These are phyloP conservation scores for Primulina huaijiensis DNA, from an alignment of 257 asterid genomes.

Conservation along the genomic window DNA sequence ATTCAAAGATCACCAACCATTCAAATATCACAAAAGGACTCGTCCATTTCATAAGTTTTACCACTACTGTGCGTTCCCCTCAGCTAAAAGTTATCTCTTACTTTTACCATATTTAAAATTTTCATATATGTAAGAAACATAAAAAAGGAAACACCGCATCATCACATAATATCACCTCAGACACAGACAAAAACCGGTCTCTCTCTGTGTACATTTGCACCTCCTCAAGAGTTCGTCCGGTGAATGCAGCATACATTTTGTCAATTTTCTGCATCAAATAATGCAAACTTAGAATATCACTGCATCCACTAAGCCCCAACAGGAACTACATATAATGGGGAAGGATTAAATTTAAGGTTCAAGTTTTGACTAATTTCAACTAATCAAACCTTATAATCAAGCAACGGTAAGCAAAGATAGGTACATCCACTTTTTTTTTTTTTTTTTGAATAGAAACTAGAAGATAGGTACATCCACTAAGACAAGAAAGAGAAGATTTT, in stretches of 20 bases:
- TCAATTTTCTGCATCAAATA: constrained; percentile 77
- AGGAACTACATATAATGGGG: background rate
- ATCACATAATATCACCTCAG: constrained; percentile 60
- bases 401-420: background rate
- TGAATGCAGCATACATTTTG: constrained; percentile 82
- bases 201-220: constrained; percentile 85
- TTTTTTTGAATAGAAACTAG: no score
- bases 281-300: constrained; percentile 17
- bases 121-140: constrained; percentile 7
- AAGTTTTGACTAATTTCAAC: background rate
- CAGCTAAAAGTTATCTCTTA: background rate
- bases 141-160: constrained; percentile 8
- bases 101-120: background rate
- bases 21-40: background rate
- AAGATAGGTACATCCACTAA: background rate
- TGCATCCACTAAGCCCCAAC: constrained; percentile 7
- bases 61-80: background rate
- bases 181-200: constrained; percentile 76
- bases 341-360: background rate
- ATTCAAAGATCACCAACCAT: background rate
- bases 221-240: constrained; percentile 80
- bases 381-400: background rate
- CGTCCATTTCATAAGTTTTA: background rate
- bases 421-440: no score
- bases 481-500: background rate